Evolutionary conservation across 805 yeast genomes (phyloP).

Genomic region (Groenewaldozyma tartarivorans): DNA sequence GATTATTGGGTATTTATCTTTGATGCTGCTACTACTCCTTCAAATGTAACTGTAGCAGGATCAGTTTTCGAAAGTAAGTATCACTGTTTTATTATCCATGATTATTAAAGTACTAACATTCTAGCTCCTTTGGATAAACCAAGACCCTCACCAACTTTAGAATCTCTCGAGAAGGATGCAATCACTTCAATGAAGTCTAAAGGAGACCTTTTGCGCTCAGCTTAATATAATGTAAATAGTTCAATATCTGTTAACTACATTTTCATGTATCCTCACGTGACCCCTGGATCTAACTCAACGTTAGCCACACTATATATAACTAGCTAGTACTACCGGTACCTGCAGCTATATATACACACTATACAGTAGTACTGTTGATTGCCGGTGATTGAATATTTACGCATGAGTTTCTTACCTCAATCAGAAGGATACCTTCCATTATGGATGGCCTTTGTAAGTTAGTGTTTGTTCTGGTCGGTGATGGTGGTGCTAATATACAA

Average conservation of each 20-base stretch:
- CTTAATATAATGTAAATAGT: conserved; percentile 15
- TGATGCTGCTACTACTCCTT: conserved; percentile 43
- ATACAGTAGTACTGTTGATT: too few species aligned
- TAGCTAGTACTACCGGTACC: too few species aligned
- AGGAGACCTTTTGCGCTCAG: conserved; percentile 29
- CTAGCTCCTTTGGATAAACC: conserved; percentile 24
- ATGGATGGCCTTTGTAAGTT: conserved; percentile 60
- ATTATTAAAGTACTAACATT: conserved; percentile 2
- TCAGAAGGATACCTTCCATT: conserved; percentile 52
- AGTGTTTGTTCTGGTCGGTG: background rate
- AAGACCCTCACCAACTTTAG: conserved; percentile 24
- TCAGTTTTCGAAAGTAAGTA: conserved; percentile 50
- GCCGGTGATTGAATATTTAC: too few species aligned
- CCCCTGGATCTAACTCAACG: too few species aligned
- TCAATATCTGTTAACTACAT: too few species aligned
- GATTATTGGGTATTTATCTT: conserved; percentile 56
- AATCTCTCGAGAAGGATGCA: conserved; percentile 18
- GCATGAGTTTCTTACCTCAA: too few species aligned
- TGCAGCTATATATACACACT: too few species aligned
- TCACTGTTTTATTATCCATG: background rate
- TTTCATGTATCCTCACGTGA: too few species aligned
- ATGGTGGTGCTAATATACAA: conserved; percentile 8
- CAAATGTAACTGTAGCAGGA: conserved; percentile 52
- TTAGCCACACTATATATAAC: too few species aligned
- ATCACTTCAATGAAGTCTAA: conserved; percentile 27